Evolutionary conservation across 352 stramenopile species (phyloP).

Genomic region (Phytopythium delawarense): DNA sequence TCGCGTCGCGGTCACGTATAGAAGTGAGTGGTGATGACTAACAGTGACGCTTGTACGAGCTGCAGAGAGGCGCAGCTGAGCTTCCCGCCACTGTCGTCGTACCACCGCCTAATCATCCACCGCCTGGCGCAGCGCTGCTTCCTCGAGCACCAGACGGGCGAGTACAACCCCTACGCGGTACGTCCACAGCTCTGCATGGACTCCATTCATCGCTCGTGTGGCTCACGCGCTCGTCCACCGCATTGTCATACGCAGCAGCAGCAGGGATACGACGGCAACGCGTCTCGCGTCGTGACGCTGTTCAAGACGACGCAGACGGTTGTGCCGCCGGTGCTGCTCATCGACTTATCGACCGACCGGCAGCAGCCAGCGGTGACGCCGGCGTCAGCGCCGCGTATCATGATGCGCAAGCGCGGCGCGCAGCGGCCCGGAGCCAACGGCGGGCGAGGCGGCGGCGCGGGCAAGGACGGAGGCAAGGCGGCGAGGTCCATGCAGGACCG

Average conservation of each 20-base stretch:
- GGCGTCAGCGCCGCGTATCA: constrained; percentile 88
- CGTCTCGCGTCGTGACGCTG: constrained; percentile 82
- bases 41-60: neutral
- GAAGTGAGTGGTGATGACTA: neutral
- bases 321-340: constrained; percentile 82
- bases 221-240: neutral
- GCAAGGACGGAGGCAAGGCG: constrained; percentile 45
- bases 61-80: constrained; percentile 56
- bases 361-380: constrained; percentile 61
- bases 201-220: neutral
- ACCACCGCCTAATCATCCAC: constrained; percentile 89
- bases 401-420: constrained; percentile 80
- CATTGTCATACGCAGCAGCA: neutral
- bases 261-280: constrained; percentile 56
- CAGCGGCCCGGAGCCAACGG: constrained; percentile 30
- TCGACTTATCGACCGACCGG: constrained; percentile 76
- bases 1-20: neutral
- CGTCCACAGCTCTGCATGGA: neutral
- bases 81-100: constrained; percentile 83
- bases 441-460: constrained; percentile 13
- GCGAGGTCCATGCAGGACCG: constrained; percentile 88
- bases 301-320: constrained; percentile 80
- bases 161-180: constrained; percentile 52
- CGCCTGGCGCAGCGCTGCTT: constrained; percentile 91
- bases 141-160: constrained; percentile 85